Evolutionary conservation across 2,329 filamentous ascomycete species (phyloP).

Genomic region (Pestalotiopsis sp.): DNA sequence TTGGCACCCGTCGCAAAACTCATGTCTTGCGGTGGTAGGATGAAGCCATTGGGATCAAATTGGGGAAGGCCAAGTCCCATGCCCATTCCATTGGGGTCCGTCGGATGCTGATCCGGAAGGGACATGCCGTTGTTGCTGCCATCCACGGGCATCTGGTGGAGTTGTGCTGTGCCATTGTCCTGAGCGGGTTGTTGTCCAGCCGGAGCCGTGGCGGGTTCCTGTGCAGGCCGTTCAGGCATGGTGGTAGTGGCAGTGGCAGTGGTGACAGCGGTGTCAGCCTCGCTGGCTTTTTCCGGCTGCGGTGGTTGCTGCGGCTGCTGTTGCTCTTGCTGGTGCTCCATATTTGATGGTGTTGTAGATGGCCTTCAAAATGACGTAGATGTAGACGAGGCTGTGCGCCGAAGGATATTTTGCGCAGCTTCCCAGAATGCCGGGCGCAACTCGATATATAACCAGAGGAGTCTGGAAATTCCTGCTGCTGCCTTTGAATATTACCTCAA

Average conservation of each 20-base stretch:
- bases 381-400: neutral
- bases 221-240: slow-evolving; percentile 2
- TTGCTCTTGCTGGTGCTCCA: neutral
- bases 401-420: neutral
- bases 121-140: neutral
- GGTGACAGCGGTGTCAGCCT: neutral
- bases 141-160: neutral
- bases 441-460: neutral
- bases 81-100: slow-evolving; percentile 6
- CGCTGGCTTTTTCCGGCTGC: neutral
- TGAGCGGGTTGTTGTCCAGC: neutral
- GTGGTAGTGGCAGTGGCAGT: neutral
- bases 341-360: neutral
- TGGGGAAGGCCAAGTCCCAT: slow-evolving; percentile 8
- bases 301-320: neutral
- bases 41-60: slow-evolving; percentile 9
- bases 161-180: neutral
- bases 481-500: neutral
- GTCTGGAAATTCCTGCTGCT: neutral
- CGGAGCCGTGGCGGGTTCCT: neutral
- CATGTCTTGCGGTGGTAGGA: slow-evolving; percentile 9
- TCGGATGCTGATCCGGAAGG: neutral
- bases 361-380: neutral
- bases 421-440: neutral
- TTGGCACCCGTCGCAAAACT: slow-evolving; percentile 9